Evolutionary conservation across 2,329 filamentous ascomycete species (phyloP).

Genomic region (Cordyceps fumosorosea): DNA sequence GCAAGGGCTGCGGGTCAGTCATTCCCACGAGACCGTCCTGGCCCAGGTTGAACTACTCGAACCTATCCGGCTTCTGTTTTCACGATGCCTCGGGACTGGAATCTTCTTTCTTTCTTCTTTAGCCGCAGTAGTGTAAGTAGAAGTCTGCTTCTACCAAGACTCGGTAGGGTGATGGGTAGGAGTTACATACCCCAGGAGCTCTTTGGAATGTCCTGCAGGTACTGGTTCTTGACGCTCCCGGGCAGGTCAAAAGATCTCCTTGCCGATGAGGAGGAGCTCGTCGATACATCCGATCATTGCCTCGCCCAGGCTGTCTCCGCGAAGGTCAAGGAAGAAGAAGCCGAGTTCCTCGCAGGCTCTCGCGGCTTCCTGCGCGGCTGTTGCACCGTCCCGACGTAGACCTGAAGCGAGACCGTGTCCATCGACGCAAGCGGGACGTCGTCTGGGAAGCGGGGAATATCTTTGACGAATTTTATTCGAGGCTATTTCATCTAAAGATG

Average conservation of each 20-base stretch:
- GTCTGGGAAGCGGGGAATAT: neutral
- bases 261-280: neutral
- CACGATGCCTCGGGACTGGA: neutral
- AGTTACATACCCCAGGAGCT: neutral
- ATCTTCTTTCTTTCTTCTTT: neutral
- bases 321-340: neutral
- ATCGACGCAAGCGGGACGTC: neutral
- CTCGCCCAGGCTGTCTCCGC: neutral
- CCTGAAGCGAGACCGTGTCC: neutral
- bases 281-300: neutral
- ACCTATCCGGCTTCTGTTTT: neutral
- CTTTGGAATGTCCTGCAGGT: neutral
- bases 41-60: neutral
- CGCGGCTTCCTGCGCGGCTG: neutral
- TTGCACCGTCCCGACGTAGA: neutral
- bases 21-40: neutral
- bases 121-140: neutral
- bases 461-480: neutral
- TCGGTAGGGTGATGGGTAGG: no score
- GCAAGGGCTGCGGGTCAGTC: neutral
- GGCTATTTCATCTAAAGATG: neutral
- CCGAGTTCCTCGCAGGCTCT: neutral
- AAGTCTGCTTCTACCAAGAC: no score
- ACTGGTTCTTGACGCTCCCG: neutral
- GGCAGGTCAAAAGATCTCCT: neutral